A percentile compares a stretch with the other conserved stretches of the same genome.
phyloP scores from a whole-genome alignment of 805 yeast species.

The Zygosaccharomyces pseudorouxii region DNA sequence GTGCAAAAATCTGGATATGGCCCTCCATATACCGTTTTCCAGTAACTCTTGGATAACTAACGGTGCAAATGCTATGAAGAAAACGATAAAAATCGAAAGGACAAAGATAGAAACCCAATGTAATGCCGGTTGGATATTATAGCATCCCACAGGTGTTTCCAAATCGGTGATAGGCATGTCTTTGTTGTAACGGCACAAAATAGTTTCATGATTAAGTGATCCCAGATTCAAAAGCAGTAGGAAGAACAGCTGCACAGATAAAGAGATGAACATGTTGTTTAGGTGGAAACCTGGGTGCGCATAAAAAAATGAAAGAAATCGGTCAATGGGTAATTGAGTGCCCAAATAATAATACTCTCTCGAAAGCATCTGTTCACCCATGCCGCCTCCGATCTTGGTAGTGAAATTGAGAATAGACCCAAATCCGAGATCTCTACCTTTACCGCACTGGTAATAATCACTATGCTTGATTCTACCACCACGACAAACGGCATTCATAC shows the following conservation, averaged over 20 bases:
- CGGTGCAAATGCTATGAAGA: constrained; percentile 87
- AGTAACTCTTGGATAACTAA: constrained; percentile 79
- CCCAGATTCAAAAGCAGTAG: constrained; percentile 75
- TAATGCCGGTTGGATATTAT: constrained; percentile 76
- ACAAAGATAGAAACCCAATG: constrained; percentile 89
- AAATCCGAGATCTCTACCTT: constrained; percentile 93
- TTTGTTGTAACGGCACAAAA: constrained; percentile 60
- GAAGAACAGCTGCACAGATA: constrained; percentile 86
- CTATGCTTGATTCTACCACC: constrained; percentile 95
- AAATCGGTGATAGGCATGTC: constrained; percentile 69
- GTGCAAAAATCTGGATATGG: constrained; percentile 60
- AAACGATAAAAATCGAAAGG: constrained; percentile 84
- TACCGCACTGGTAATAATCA: constrained; percentile 94
- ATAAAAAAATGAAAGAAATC: constrained; percentile 88
- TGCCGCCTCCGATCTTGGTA: constrained; percentile 94
- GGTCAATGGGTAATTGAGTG: constrained; percentile 79
- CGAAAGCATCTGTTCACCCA: constrained; percentile 94
- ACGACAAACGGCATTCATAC: constrained; percentile 81
- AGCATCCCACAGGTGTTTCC: constrained; percentile 77
- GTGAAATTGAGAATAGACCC: constrained; percentile 90
- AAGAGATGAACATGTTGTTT: constrained; percentile 80
- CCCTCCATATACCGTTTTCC: constrained; percentile 80
- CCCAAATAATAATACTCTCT: constrained; percentile 91
- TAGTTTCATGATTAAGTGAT: constrained; percentile 66
- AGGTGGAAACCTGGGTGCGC: constrained; percentile 97